Percentiles rank a stretch among this genome's conserved stretches.
These are phyloP conservation scores for Gossypium thurberi DNA, from an alignment of 345 rosid genomes.

Conservation along the genomic window DNA sequence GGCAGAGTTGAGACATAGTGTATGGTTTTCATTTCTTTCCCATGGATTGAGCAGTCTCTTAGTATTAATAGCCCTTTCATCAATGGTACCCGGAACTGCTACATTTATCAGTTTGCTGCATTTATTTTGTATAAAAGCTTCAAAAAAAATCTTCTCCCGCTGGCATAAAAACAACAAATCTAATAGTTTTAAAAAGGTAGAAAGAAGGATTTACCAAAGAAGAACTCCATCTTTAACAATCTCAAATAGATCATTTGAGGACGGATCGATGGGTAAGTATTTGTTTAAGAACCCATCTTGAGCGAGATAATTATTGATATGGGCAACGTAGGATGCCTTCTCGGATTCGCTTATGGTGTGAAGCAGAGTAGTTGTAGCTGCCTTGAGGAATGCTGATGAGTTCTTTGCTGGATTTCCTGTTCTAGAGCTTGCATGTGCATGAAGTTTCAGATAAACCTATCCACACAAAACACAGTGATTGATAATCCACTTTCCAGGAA, in stretches of 20 bases:
- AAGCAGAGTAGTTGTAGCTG: constrained; percentile 81
- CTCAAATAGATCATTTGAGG: constrained; percentile 87
- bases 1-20: constrained; percentile 89
- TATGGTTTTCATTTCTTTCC: constrained; percentile 97
- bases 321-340: constrained; percentile 86
- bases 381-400: constrained; percentile 89
- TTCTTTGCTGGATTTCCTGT: constrained; percentile 70
- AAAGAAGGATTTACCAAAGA: constrained; percentile 53
- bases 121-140: constrained; percentile 8
- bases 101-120: constrained; percentile 94
- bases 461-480: neutral
- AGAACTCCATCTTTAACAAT: constrained; percentile 89
- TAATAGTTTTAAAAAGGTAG: neutral
- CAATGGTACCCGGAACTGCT: constrained; percentile 97
- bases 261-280: constrained; percentile 71
- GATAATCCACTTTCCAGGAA: neutral
- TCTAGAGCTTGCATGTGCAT: constrained; percentile 70
- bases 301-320: constrained; percentile 84
- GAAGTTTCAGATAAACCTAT: constrained; percentile 77
- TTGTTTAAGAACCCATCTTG: constrained; percentile 68
- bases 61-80: constrained; percentile 91
- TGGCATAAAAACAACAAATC: constrained; percentile 6
- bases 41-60: constrained; percentile 93
- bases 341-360: constrained; percentile 94
- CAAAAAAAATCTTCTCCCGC: neutral